These are phyloP conservation scores for Apiotrichum mycotoxinovorans DNA, from an alignment of 1,284 basidiomycete species.

Conservation along the genomic window DNA sequence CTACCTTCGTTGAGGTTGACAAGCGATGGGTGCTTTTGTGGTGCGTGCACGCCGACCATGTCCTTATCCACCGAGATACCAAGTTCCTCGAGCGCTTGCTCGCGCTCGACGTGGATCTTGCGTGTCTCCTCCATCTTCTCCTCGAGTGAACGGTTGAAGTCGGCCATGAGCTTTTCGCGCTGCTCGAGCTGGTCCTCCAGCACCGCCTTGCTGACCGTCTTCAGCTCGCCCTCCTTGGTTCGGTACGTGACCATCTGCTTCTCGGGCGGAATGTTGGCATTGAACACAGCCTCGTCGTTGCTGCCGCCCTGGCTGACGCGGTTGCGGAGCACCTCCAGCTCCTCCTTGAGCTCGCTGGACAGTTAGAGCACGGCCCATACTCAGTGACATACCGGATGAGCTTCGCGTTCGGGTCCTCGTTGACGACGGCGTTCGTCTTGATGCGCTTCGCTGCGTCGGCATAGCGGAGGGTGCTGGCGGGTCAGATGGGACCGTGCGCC, in stretches of 20 bases:
- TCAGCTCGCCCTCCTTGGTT: conserved; percentile 88
- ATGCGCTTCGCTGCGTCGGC: conserved; percentile 99
- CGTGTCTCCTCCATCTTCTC: conserved; percentile 87
- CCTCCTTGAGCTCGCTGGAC: conserved; percentile 92
- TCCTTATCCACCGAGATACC: conserved; percentile 97
- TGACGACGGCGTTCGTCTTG: conserved; percentile 98
- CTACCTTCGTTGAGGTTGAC: conserved; percentile 82
- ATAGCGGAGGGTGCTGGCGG: conserved; percentile 60
- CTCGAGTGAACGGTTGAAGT: conserved; percentile 97
- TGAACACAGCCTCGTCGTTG: conserved; percentile 71
- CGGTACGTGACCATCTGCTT: conserved; percentile 94
- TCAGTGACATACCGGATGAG: conserved; percentile 59
- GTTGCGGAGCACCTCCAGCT: conserved; percentile 63
- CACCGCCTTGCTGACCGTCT: conserved; percentile 94
- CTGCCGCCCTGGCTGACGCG: conserved; percentile 53
- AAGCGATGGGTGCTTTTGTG: conserved; percentile 96
- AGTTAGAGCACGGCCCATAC: conserved; percentile 57
- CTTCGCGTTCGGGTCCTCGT: conserved; percentile 98
- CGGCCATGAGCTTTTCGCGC: conserved; percentile 94
- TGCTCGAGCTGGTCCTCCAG: conserved; percentile 95
- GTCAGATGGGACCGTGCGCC: not conserved
- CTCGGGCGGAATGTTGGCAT: conserved; percentile 84
- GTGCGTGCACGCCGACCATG: conserved; percentile 73
- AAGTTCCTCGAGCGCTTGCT: conserved; percentile 93
- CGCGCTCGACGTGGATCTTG: conserved; percentile 91